Percentiles rank a stretch among this genome's conserved stretches.
Conservation (phyloP, 352 stramenopile genomes). For the Nothophytophthora sp. region DNA sequence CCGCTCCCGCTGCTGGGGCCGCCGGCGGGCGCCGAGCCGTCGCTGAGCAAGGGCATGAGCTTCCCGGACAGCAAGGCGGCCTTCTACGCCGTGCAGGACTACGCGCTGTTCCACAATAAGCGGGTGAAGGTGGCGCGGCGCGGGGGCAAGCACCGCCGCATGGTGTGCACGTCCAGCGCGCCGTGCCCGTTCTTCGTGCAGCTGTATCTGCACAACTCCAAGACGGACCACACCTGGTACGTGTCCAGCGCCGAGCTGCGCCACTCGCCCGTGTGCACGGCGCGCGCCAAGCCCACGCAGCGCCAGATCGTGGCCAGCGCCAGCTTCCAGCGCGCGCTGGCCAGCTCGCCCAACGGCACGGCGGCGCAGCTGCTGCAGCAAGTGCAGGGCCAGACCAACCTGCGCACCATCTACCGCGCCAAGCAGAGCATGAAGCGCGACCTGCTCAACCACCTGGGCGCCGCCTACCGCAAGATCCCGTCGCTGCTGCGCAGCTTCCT, state of each 20-base stretch:
- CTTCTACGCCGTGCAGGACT: conserved; percentile 64
- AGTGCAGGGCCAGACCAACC: conserved; percentile 38
- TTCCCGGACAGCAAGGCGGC: conserved; percentile 52
- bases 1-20: neutral
- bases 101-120: conserved; percentile 59
- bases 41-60: conserved; percentile 41
- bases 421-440: conserved; percentile 44
- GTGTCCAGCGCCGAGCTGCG: conserved; percentile 49
- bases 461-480: conserved; percentile 46
- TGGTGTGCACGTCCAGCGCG: conserved; percentile 43
- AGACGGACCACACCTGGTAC: conserved; percentile 59
- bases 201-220: conserved; percentile 61
- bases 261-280: conserved; percentile 46
- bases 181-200: conserved; percentile 69
- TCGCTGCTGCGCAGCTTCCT: conserved; percentile 36
- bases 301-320: conserved; percentile 52
- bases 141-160: conserved; percentile 60
- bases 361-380: conserved; percentile 35
- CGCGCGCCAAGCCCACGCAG: conserved; percentile 52
- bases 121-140: conserved; percentile 50
- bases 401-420: conserved; percentile 61
- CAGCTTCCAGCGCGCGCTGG: conserved; percentile 41
- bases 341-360: conserved; percentile 27
- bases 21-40: conserved; percentile 7
- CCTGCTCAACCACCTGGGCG: conserved; percentile 29